These are phyloP conservation scores for Coemansia sp. DNA, from an alignment of 192 early-diverging fungal genomes.

Conservation along the genomic window DNA sequence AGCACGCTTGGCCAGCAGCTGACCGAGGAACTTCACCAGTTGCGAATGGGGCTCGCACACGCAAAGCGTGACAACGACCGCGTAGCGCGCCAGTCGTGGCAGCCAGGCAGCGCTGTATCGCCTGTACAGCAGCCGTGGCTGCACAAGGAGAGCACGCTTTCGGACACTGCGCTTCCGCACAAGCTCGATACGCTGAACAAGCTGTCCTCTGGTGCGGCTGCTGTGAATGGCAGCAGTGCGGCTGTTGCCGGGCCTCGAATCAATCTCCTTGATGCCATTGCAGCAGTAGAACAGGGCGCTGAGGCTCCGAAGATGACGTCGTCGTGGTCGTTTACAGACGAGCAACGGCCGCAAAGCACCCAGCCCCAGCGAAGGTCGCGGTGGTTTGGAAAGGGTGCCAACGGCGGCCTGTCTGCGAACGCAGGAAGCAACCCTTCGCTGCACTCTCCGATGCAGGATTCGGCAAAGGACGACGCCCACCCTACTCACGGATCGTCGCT, in stretches of 20 bases:
- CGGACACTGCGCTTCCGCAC: slow-evolving; percentile 40
- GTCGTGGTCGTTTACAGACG: slow-evolving; percentile 35
- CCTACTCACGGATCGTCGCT: slow-evolving; percentile 1
- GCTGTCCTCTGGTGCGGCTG: neutral
- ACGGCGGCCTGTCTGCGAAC: neutral
- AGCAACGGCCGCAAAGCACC: slow-evolving; percentile 41
- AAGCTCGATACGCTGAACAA: neutral
- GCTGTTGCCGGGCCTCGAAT: neutral
- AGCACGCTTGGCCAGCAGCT: slow-evolving; percentile 55
- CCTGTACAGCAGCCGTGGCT: slow-evolving; percentile 39
- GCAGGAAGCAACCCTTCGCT: neutral
- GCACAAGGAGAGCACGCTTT: slow-evolving; percentile 31
- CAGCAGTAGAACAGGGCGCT: neutral
- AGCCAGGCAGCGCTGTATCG: slow-evolving; percentile 14
- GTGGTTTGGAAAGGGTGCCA: slow-evolving; percentile 26
- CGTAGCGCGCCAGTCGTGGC: slow-evolving; percentile 44
- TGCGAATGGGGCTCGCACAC: slow-evolving; percentile 39
- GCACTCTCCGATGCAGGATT: slow-evolving; percentile 1
- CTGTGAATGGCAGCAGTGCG: neutral
- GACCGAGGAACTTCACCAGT: slow-evolving; percentile 43
- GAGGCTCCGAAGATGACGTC: slow-evolving; percentile 22
- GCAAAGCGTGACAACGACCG: slow-evolving; percentile 24
- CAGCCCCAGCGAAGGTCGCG: slow-evolving; percentile 27
- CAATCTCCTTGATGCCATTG: slow-evolving; percentile 2
- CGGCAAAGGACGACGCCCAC: slow-evolving; percentile 8